Base-by-base conservation (phyloP, 768 basidiomycete species). In the Rhodotorula graminis region DNA sequence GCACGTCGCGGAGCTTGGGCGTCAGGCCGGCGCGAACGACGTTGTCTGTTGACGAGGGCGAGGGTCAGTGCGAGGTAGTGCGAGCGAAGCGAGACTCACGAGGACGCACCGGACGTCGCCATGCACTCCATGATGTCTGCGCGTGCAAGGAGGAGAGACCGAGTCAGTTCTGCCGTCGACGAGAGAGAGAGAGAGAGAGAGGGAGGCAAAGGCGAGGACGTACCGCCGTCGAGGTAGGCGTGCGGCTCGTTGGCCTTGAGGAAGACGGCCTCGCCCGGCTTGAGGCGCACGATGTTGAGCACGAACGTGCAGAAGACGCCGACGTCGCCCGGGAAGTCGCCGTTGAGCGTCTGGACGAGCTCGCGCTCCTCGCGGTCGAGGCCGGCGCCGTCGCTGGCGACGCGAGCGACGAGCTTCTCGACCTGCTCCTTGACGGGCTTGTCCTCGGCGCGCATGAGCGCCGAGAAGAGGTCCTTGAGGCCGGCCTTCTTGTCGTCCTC, bases 1-100 rank as follows among this genome's bases (percentile, higher is more conserved):
- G 88, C 49, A 99, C 88, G 80, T 99, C 96, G 65, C 96, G 89
- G 46, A 92, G 85, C 82, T 99, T 99, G 3, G 96, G 95, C 0
- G 96, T 99, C 53, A 99, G 87, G 23, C 96, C 96, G 14, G 96
- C 96, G 46, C 96, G 91, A 75, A 99, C 94, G 81, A 99, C 96
- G 81, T 98, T 98, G 83, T 99, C 96, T 70, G 80, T 72, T 72
- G 29, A 37, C 37, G 37, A 37, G 37, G 37, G 9, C 5, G 37
- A 37, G 37, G 37, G 9, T 9, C 5, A 37, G 31, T n/a, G n/a
- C n/a, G 31, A 59, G 21, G 27, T 31, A 31, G 0, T 16, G 19
- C 49, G 16, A 14, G 40, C 65, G 50, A 52, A 40, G 25, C 15
- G 6, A 53, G 56, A 29, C n/a, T 4, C 5, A 21, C 5, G 18